Evolutionary conservation across 805 yeast species (phyloP).

Genomic region (Pichia sporocuriosa): DNA sequence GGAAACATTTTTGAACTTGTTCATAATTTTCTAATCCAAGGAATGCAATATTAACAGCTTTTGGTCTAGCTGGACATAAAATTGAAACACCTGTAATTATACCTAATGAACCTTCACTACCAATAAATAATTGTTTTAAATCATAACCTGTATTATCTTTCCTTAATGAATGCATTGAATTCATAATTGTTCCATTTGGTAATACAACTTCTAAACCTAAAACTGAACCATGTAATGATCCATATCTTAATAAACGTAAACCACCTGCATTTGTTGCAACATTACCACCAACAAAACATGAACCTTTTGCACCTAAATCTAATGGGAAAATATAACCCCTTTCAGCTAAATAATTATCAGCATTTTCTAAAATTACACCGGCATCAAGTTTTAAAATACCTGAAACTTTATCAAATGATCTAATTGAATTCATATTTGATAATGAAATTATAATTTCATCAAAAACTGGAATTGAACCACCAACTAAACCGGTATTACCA

Average conservation of each 20-base stretch:
- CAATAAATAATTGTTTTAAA: constrained; percentile 85
- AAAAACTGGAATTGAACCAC: constrained; percentile 88
- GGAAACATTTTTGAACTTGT: constrained; percentile 76
- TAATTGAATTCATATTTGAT: constrained; percentile 63
- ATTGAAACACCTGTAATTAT: constrained; percentile 85
- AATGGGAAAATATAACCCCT: constrained; percentile 88
- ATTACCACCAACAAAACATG: constrained; percentile 92
- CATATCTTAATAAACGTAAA: constrained; percentile 76
- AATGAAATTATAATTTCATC: constrained; percentile 80
- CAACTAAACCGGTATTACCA: constrained; percentile 94
- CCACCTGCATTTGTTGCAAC: constrained; percentile 98
- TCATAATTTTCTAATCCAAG: constrained; percentile 77
- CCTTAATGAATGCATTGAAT: constrained; percentile 78
- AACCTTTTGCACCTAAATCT: constrained; percentile 94
- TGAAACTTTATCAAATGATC: constrained; percentile 73
- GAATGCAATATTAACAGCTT: constrained; percentile 80
- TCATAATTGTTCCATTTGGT: constrained; percentile 77
- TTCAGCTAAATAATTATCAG: constrained; percentile 71
- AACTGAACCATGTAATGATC: constrained; percentile 88
- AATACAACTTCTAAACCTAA: constrained; percentile 89
- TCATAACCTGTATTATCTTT: constrained; percentile 96
- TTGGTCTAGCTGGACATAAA: constrained; percentile 84
- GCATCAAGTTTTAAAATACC: constrained; percentile 89
- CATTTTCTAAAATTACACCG: constrained; percentile 81
- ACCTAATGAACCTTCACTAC: constrained; percentile 91